Evolutionary conservation across 1,284 basidiomycete species (phyloP).

Genomic region (Sporisorium graminicola): DNA sequence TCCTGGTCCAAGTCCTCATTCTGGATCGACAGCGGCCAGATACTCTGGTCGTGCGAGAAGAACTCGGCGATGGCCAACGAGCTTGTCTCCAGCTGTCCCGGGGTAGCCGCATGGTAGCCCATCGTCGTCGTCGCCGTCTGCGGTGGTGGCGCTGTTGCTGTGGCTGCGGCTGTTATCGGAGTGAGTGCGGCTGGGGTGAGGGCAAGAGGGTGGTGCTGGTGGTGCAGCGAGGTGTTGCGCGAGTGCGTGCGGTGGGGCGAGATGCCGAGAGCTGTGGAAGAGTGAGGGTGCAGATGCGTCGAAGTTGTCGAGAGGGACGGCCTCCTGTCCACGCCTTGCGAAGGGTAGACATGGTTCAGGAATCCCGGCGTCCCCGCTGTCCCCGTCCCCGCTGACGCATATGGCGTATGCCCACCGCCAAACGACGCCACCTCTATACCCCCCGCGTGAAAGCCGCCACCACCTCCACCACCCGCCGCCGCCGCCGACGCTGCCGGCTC

Average conservation of each 20-base stretch:
- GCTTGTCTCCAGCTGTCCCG: conserved; percentile 40
- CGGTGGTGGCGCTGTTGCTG: not conserved
- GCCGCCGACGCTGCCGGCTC: not conserved
- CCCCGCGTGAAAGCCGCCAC: no score
- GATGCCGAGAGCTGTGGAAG: not conserved
- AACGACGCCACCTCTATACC: conserved; percentile 9
- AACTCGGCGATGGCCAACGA: conserved; percentile 50
- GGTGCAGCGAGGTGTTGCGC: conserved; percentile 11
- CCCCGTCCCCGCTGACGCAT: not conserved
- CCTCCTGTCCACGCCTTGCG: not conserved
- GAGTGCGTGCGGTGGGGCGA: conserved; percentile 13
- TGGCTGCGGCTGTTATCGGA: not conserved
- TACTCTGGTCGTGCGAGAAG: conserved; percentile 49
- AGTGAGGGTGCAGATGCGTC: conserved; percentile 7
- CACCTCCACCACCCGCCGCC: no score
- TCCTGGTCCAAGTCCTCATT: conserved; percentile 50
- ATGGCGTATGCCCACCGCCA: conserved; percentile 10
- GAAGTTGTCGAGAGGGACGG: not conserved
- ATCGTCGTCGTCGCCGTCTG: no score
- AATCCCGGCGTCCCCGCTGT: conserved; percentile 10
- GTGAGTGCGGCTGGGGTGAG: not conserved
- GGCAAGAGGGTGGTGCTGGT: not conserved
- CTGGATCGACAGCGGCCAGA: conserved; percentile 48
- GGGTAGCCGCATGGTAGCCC: conserved; percentile 20
- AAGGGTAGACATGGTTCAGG: not conserved